phyloP scores from a whole-genome alignment of 2,329 filamentous ascomycete species.

The Botryosphaeria agaves region DNA sequence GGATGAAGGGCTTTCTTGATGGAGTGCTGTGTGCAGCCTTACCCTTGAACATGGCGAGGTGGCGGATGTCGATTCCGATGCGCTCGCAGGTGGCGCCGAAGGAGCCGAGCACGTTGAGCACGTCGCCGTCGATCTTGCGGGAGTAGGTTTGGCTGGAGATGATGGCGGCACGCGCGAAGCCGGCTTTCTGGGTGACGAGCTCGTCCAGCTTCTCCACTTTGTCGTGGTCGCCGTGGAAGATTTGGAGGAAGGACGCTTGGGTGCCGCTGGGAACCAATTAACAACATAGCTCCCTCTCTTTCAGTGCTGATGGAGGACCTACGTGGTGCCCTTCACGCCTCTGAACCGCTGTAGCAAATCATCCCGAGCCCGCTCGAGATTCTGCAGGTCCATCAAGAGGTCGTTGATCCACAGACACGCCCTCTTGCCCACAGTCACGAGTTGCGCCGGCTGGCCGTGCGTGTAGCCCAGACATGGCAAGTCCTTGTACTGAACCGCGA shows the following conservation, averaged over 20 bases:
- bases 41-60: slow-evolving; percentile 39
- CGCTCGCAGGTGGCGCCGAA: slow-evolving; percentile 65
- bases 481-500: slow-evolving; percentile 57
- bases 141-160: slow-evolving; percentile 61
- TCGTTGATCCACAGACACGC: slow-evolving; percentile 62
- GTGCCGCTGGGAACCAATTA: too few species aligned
- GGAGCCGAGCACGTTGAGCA: slow-evolving; percentile 65
- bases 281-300: too few species aligned
- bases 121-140: slow-evolving; percentile 63
- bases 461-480: slow-evolving; percentile 62
- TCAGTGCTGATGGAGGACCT: too few species aligned
- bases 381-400: slow-evolving; percentile 56
- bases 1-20: too few species aligned
- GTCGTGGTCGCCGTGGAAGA: slow-evolving; percentile 42
- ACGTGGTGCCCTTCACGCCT: slow-evolving; percentile 55
- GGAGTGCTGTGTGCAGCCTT: too few species aligned
- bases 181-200: slow-evolving; percentile 47
- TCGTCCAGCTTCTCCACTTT: slow-evolving; percentile 47
- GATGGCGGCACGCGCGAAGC: slow-evolving; percentile 41
- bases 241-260: slow-evolving; percentile 60
- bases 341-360: slow-evolving; percentile 50
- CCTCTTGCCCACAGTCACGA: slow-evolving; percentile 43
- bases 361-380: slow-evolving; percentile 50
- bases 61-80: slow-evolving; percentile 58
- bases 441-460: slow-evolving; percentile 47